Evolutionary conservation across 148 eudicot species (phyloP), one percentile per base, ranked within the genome.

Genomic region (Camellia japonica): DNA sequence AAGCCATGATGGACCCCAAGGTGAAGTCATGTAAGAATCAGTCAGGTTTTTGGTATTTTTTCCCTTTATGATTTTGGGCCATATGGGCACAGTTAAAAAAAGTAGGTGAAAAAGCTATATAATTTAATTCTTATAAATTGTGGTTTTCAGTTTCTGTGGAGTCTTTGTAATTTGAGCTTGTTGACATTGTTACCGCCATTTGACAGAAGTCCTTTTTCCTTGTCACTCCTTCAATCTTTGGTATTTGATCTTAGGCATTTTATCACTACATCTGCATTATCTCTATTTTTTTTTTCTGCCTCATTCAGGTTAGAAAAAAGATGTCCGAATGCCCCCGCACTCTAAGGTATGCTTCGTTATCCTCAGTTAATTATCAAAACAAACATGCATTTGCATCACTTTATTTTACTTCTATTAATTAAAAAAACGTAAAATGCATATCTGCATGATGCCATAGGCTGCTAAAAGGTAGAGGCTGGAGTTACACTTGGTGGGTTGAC

Each of bases 1-100:
- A 89, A 90, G 99, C 99, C 67, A 30, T 95, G 88, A 90, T 84
- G 79, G 91, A 95, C 85, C 99, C 97, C 93, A 93, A 95, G 99
- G 99, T 95, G 97, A 93, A 90, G 94, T 93, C 92, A 87, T 87
- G 97, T 95, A 92, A 93, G 94, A 86, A 85, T 82, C 91, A 75
- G 77, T 79, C 67, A 46, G 56, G 56, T 81, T 84, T 71, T 54
- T 61, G 80, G 47, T 79, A 83, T 68, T 65, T 54, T 38, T 46
- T n/a, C 19, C n/a, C 6, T 38, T 4, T 19, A 19, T 62, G 7
- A 14, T 74, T n/a, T 43, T 73, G 6, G 51, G 73, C 56, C 8
- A 23, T 73, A 18, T 38, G 71, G 10, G 46, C 46, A 61, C 11
- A n/a, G 23, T 5, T 18, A 6, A 11, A 0, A 0, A 75, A 75